A percentile compares a stretch with the other conserved stretches of the same genome.
These are phyloP conservation scores for Solanum neorickii DNA, from an alignment of 257 asterid genomes.

Conservation along the genomic window DNA sequence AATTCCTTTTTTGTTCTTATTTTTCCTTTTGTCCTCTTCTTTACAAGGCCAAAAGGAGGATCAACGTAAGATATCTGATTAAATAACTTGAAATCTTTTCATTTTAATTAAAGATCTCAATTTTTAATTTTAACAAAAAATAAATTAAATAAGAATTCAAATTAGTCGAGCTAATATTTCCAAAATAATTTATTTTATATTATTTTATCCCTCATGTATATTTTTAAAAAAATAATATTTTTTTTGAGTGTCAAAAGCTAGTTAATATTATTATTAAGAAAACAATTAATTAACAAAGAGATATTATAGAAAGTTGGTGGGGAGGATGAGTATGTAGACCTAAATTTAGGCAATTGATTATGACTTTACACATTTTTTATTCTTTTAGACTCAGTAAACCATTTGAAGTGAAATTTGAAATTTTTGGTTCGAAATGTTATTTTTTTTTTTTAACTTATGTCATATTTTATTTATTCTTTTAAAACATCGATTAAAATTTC, in stretches of 20 bases:
- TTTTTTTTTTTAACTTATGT: too few species aligned
- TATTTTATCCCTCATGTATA: background rate
- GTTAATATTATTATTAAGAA: background rate
- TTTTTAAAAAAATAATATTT: rapidly evolving
- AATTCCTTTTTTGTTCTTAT: background rate
- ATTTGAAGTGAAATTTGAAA: background rate
- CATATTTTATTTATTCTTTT: too few species aligned
- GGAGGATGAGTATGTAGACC: background rate
- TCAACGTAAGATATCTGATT: background rate
- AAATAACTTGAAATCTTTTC: background rate
- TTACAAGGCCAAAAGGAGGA: background rate
- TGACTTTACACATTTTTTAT: background rate
- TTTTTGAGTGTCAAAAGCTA: background rate
- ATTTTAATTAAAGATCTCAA: rapidly evolving
- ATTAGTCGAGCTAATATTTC: background rate
- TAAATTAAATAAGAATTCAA: background rate
- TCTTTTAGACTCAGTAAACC: background rate
- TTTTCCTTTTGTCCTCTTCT: background rate
- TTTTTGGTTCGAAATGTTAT: background rate
- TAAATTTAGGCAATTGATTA: background rate
- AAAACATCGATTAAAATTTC: too few species aligned
- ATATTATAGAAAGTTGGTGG: background rate
- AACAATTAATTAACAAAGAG: background rate
- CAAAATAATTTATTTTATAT: background rate
- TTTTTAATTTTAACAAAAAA: background rate